Conservation (phyloP, 495 filamentous ascomycete genomes). For the Annulohypoxylon maeteangense region DNA sequence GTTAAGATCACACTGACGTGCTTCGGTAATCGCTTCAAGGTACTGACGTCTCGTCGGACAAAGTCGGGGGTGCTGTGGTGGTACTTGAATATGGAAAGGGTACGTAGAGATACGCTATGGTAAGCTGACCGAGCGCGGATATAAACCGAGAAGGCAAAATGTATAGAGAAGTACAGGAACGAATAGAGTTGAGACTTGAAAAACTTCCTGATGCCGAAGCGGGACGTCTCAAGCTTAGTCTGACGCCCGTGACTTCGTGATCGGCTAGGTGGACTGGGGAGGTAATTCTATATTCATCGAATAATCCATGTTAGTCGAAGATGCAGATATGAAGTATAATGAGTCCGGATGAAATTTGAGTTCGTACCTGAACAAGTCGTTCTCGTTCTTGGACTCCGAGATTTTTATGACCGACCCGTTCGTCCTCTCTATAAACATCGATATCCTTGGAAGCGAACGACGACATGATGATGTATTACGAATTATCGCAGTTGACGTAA, state of each 20-base stretch:
- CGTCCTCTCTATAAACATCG: constrained; percentile 71
- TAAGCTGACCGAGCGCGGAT: constrained; percentile 82
- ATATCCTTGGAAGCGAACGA: constrained; percentile 63
- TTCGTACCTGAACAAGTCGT: constrained; percentile 66
- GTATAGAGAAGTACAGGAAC: constrained; percentile 76
- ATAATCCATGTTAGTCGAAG: constrained; percentile 34
- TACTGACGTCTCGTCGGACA: constrained; percentile 86
- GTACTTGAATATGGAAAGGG: constrained; percentile 84
- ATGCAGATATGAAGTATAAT: constrained; percentile 18
- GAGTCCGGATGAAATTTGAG: background rate
- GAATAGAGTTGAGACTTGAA: constrained; percentile 72
- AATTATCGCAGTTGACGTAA: constrained; percentile 5
- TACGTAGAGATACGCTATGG: constrained; percentile 76
- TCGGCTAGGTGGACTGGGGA: constrained; percentile 67
- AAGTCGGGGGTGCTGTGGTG: constrained; percentile 94
- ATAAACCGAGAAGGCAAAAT: constrained; percentile 86
- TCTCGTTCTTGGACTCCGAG: constrained; percentile 75
- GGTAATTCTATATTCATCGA: constrained; percentile 66
- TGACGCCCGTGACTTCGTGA: constrained; percentile 43
- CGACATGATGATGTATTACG: constrained; percentile 59
- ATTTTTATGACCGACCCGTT: constrained; percentile 64
- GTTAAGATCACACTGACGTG: constrained; percentile 90
- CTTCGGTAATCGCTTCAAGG: constrained; percentile 74
- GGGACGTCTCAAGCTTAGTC: constrained; percentile 47
- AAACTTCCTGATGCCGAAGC: constrained; percentile 72